Evolutionary conservation across 73 alveolate genomes (phyloP).

Genomic region (Strombidium stylifer): DNA sequence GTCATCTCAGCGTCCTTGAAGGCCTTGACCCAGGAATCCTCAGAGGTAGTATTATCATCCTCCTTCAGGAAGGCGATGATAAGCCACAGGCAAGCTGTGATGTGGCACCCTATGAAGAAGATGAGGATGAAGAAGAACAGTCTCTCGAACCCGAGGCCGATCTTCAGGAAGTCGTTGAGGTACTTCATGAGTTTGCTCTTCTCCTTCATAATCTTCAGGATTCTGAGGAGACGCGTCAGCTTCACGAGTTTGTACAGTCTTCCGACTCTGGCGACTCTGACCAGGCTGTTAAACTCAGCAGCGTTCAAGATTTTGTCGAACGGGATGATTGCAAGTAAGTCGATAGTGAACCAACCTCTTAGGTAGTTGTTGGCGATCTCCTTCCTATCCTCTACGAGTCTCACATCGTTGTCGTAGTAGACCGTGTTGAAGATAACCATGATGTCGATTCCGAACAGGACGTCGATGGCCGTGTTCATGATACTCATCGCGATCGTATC

Average conservation of each 20-base stretch:
- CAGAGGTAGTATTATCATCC: too few relatives aligned
- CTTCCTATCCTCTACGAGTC: slow-evolving; percentile 47
- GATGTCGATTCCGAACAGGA: slow-evolving; percentile 67
- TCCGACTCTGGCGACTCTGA: neutral
- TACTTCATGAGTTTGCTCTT: too few relatives aligned
- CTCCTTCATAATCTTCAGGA: too few relatives aligned
- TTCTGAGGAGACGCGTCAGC: too few relatives aligned
- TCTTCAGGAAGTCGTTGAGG: too few relatives aligned
- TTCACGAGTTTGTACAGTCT: too few relatives aligned
- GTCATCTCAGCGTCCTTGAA: too few relatives aligned
- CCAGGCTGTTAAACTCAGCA: neutral
- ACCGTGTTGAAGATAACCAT: slow-evolving; percentile 67
- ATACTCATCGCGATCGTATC: slow-evolving; percentile 11
- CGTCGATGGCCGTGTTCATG: slow-evolving; percentile 49
- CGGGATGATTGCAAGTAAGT: slow-evolving; percentile 78
- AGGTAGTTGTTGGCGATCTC: slow-evolving; percentile 57
- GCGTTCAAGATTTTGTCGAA: slow-evolving; percentile 44
- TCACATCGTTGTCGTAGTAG: slow-evolving; percentile 77
- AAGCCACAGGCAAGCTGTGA: slow-evolving; percentile 83
- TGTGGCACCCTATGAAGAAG: slow-evolving; percentile 72
- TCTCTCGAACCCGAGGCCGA: too few relatives aligned
- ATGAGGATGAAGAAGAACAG: too few relatives aligned
- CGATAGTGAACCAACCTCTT: slow-evolving; percentile 69
- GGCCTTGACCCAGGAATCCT: slow-evolving; percentile 17
- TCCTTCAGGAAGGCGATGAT: slow-evolving; percentile 75